phyloP scores from a whole-genome alignment of 371 early-diverging fungal species.

The Conidiobolus incongruus region DNA sequence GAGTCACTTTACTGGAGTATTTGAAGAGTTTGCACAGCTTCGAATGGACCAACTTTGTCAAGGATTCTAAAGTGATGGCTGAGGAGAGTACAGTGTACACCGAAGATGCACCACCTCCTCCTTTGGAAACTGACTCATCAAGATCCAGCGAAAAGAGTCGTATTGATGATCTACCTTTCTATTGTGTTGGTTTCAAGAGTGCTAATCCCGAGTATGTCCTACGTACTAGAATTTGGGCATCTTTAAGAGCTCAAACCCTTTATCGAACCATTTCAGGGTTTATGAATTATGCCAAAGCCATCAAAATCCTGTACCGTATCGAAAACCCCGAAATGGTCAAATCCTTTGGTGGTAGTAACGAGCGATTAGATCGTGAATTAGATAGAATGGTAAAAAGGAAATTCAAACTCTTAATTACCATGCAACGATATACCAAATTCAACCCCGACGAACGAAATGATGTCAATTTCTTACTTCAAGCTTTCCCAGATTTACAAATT shows the following conservation, averaged over 20 bases:
- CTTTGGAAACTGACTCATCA: conserved; percentile 4
- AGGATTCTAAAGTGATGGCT: conserved; percentile 58
- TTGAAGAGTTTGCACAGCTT: conserved; percentile 58
- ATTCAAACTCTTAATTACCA: conserved; percentile 66
- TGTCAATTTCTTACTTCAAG: conserved; percentile 46
- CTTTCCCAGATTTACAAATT: conserved; percentile 64
- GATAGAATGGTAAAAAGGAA: conserved; percentile 42
- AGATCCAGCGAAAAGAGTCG: not conserved
- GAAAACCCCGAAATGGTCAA: conserved; percentile 58
- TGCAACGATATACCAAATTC: conserved; percentile 71
- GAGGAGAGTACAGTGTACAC: conserved; percentile 25
- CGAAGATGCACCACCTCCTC: conserved; percentile 5
- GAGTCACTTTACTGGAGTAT: conserved; percentile 66
- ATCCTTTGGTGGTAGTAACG: conserved; percentile 28
- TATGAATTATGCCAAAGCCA: conserved; percentile 72
- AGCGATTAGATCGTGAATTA: conserved; percentile 38
- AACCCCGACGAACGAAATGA: conserved; percentile 49
- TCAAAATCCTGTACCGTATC: conserved; percentile 54
- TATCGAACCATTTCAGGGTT: conserved; percentile 76
- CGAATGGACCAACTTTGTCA: conserved; percentile 86
- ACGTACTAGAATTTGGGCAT: conserved; percentile 79
- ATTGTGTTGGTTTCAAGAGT: conserved; percentile 61
- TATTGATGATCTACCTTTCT: conserved; percentile 50
- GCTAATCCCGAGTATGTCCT: conserved; percentile 60
- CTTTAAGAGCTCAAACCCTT: conserved; percentile 65